Evolutionary conservation across 2,329 filamentous ascomycete genomes (phyloP).

Genomic region (Dothistroma septosporum): DNA sequence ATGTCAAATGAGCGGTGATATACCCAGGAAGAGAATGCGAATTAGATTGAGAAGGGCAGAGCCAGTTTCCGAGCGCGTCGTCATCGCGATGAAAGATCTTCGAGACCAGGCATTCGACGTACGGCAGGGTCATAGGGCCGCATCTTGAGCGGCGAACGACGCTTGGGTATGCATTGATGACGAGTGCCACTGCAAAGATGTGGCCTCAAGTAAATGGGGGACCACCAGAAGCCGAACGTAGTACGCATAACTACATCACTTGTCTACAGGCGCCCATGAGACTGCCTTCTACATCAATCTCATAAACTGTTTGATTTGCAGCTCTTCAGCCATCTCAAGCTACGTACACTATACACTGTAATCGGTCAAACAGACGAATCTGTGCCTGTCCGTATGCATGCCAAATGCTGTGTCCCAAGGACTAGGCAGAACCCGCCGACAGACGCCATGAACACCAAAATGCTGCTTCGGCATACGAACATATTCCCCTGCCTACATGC

Average conservation of each 20-base stretch:
- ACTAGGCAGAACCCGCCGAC: background rate
- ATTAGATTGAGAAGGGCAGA: background rate
- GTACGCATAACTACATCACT: background rate
- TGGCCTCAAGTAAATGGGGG: too few relatives aligned
- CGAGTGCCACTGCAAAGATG: too few relatives aligned
- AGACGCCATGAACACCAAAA: background rate
- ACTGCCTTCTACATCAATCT: background rate
- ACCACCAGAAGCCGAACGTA: too few relatives aligned
- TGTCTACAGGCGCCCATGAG: background rate
- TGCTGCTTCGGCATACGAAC: background rate
- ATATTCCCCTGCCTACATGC: conserved; percentile 32
- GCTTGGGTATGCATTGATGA: background rate
- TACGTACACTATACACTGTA: conserved; percentile 11
- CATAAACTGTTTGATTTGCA: background rate
- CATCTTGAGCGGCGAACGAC: background rate
- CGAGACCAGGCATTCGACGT: background rate
- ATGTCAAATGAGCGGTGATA: conserved; percentile 43
- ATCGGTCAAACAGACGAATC: background rate
- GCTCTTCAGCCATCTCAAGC: background rate
- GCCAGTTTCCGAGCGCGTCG: background rate
- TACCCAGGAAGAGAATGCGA: conserved; percentile 11
- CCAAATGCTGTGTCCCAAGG: background rate
- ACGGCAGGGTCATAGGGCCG: background rate
- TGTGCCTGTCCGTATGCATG: background rate
- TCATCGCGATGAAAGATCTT: background rate